These are phyloP conservation scores for Phytophthora megakarya DNA, from an alignment of 352 stramenopile species.

Conservation along the genomic window DNA sequence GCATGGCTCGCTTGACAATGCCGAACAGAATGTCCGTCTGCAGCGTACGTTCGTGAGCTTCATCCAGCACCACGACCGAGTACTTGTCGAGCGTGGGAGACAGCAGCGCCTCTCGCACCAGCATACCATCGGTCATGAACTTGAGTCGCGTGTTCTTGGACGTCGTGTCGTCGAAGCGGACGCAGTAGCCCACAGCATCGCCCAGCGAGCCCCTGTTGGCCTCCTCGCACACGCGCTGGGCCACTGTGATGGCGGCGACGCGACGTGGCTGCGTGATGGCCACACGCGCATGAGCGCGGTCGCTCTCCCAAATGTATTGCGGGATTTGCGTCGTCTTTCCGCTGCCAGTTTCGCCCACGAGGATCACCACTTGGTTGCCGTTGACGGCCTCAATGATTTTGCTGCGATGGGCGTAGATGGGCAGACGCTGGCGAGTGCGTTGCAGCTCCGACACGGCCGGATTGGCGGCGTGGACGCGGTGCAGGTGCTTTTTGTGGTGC, in stretches of 20 bases:
- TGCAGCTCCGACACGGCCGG: slow-evolving; percentile 49
- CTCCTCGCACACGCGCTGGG: slow-evolving; percentile 81
- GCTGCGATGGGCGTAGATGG: slow-evolving; percentile 74
- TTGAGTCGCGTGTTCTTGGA: slow-evolving; percentile 91
- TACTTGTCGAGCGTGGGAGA: slow-evolving; percentile 76
- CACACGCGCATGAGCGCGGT: slow-evolving; percentile 49
- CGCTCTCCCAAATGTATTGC: slow-evolving; percentile 84
- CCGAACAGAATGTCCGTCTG: slow-evolving; percentile 92
- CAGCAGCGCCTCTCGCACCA: slow-evolving; percentile 91
- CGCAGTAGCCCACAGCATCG: slow-evolving; percentile 89
- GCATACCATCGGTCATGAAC: slow-evolving; percentile 92
- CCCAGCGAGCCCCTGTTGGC: slow-evolving; percentile 52
- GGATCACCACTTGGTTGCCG: slow-evolving; percentile 79
- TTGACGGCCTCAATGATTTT: slow-evolving; percentile 70
- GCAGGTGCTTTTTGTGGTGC: slow-evolving; percentile 42
- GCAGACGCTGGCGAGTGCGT: slow-evolving; percentile 63
- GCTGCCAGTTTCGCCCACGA: slow-evolving; percentile 90
- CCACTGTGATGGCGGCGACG: slow-evolving; percentile 84
- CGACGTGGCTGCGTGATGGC: slow-evolving; percentile 85
- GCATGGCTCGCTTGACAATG: slow-evolving; percentile 86
- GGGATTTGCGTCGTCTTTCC: slow-evolving; percentile 93
- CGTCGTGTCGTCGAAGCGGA: slow-evolving; percentile 95
- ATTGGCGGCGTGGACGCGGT: slow-evolving; percentile 7
- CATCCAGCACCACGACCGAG: slow-evolving; percentile 87
- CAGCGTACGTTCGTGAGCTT: slow-evolving; percentile 87